Evolutionary conservation across 352 stramenopile species (phyloP).

Genomic region (Phytopythium sindhum): DNA sequence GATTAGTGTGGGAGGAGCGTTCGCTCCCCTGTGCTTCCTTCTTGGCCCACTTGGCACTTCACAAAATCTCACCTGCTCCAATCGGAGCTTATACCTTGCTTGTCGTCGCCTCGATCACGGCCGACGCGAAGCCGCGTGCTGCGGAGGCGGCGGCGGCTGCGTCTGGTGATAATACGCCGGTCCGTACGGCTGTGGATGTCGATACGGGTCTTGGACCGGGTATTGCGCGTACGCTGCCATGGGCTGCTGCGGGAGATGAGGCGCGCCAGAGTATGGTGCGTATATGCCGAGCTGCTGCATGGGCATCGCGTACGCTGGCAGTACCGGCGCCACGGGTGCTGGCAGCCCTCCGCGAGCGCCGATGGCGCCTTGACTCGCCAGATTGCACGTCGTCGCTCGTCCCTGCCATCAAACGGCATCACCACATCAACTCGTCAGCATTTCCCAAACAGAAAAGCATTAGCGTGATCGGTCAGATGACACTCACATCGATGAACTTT

Average conservation of each 20-base stretch:
- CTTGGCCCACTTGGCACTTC: background rate
- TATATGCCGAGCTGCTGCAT: slow-evolving; percentile 29
- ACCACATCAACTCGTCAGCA: background rate
- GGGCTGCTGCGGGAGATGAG: slow-evolving; percentile 15
- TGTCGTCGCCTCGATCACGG: background rate
- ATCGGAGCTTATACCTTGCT: background rate
- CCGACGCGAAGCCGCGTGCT: background rate
- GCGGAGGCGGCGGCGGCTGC: slow-evolving; percentile 13
- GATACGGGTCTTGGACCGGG: slow-evolving; percentile 22
- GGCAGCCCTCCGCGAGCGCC: slow-evolving; percentile 5
- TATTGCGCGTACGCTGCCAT: slow-evolving; percentile 24
- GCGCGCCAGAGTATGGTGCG: slow-evolving; percentile 8
- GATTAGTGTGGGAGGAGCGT: background rate
- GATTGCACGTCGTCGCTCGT: slow-evolving; percentile 51
- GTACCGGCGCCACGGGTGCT: slow-evolving; percentile 16
- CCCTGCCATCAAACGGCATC: slow-evolving; percentile 22
- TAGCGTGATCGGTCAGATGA: too few species aligned
- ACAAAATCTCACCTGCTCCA: background rate
- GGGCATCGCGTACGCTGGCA: slow-evolving; percentile 19
- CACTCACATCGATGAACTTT: slow-evolving; percentile 66
- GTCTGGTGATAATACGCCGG: slow-evolving; percentile 22
- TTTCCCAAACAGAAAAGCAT: background rate
- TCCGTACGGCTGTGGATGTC: slow-evolving; percentile 19
- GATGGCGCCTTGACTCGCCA: slow-evolving; percentile 35
- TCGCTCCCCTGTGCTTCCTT: background rate